Conservation (phyloP, 495 filamentous ascomycete genomes). For the Penicillium salamii region DNA sequence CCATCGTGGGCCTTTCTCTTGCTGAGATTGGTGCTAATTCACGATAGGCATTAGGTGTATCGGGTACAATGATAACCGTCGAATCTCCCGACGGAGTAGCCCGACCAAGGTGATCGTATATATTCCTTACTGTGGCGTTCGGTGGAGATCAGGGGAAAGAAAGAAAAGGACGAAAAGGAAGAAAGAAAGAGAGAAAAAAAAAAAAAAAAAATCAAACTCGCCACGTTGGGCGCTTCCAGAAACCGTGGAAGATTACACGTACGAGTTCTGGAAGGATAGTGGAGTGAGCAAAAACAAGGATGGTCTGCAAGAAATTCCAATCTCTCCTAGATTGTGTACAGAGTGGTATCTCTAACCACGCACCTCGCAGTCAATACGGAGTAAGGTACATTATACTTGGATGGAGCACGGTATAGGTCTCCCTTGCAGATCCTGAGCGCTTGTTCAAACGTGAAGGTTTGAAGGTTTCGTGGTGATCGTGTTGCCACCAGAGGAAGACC, state of each 20-base stretch:
- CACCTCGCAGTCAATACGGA: no score
- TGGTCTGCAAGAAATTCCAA: not conserved
- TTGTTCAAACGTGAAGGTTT: constrained; percentile 8
- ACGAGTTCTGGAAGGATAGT: constrained; percentile 9
- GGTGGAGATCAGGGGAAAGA: constrained; percentile 7
- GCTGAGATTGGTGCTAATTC: constrained; percentile 11
- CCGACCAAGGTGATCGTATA: not conserved
- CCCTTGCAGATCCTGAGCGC: constrained; percentile 7
- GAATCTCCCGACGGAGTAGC: no score
- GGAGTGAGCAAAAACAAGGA: constrained; percentile 4
- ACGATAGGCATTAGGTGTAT: not conserved
- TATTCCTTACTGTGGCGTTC: not conserved
- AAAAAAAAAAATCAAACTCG: not conserved
- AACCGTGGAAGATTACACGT: constrained; percentile 7
- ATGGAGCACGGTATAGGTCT: no score
- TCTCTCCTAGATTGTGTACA: not conserved
- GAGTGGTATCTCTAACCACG: not conserved
- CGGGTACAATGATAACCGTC: no score
- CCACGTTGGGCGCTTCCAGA: constrained; percentile 10
- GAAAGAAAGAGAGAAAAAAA: not conserved
- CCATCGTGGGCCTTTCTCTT: constrained; percentile 13
- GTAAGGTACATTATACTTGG: no score
- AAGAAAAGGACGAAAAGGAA: not conserved
- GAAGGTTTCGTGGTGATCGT: not conserved
- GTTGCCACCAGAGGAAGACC: not conserved